These are phyloP conservation scores for Cyberlindnera mycetangii DNA, from an alignment of 805 yeast species.

Conservation along the genomic window DNA sequence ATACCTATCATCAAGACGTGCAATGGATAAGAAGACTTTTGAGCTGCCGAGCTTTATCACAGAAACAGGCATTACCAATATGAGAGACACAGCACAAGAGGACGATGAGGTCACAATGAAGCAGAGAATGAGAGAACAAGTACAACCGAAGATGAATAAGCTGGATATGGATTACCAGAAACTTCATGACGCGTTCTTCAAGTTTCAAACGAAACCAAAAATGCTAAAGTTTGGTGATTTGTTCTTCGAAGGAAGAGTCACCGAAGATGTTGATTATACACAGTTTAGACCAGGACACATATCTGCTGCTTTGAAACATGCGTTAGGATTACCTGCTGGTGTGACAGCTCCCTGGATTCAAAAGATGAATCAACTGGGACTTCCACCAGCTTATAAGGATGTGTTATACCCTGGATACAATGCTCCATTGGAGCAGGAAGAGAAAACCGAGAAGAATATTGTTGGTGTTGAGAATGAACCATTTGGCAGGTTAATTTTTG, in stretches of 20 bases:
- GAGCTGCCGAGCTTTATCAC: conserved; percentile 73
- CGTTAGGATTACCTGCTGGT: conserved; percentile 62
- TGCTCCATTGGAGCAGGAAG: conserved; percentile 39
- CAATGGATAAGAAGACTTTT: conserved; percentile 67
- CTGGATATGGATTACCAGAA: conserved; percentile 83
- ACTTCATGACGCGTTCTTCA: conserved; percentile 83
- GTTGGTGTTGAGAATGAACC: conserved; percentile 21
- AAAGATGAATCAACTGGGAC: conserved; percentile 66
- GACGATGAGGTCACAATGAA: conserved; percentile 56
- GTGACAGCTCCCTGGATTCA: conserved; percentile 68
- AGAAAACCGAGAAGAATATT: conserved; percentile 23
- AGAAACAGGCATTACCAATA: conserved; percentile 82
- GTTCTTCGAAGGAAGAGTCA: conserved; percentile 73
- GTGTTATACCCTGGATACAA: conserved; percentile 55
- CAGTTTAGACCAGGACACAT: conserved; percentile 64
- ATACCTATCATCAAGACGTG: conserved; percentile 62
- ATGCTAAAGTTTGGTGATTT: conserved; percentile 70
- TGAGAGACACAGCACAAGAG: conserved; percentile 62
- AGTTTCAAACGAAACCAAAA: conserved; percentile 70
- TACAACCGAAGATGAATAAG: conserved; percentile 85
- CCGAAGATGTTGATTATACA: conserved; percentile 41
- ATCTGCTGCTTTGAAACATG: conserved; percentile 58
- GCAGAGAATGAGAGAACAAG: conserved; percentile 75
- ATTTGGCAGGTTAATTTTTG: conserved; percentile 33
- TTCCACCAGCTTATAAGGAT: conserved; percentile 79